Percentiles rank a stretch among this genome's conserved stretches.
Conservation (phyloP, 257 asterid genomes). For the Pogostemon cablin region DNA sequence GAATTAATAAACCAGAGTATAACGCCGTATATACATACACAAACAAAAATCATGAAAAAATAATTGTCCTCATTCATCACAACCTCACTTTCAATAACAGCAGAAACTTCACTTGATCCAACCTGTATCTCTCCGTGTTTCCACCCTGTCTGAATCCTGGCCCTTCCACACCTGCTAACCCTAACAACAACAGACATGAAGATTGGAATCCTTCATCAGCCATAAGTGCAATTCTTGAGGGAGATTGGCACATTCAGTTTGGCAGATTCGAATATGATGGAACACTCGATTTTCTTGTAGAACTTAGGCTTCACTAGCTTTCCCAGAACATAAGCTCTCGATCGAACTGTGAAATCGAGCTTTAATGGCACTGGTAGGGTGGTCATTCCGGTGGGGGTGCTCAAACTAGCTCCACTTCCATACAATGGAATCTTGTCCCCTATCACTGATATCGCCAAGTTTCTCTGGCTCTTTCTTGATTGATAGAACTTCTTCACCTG, state of each 20-base stretch:
- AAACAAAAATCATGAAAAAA: slow-evolving; percentile 28
- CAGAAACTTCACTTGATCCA: slow-evolving; percentile 20
- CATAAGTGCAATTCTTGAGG: slow-evolving; percentile 69
- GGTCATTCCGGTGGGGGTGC: slow-evolving; percentile 62
- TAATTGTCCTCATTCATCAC: slow-evolving; percentile 6
- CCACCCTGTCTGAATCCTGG: slow-evolving; percentile 22
- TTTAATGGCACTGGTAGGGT: slow-evolving; percentile 56
- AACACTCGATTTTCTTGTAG: slow-evolving; percentile 62
- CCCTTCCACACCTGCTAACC: background rate
- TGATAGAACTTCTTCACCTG: slow-evolving; percentile 81
- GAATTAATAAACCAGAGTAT: slow-evolving; percentile 12
- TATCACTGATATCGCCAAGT: slow-evolving; percentile 49
- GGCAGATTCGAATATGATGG: slow-evolving; percentile 51
- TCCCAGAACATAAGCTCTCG: slow-evolving; percentile 84
- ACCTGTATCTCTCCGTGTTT: slow-evolving; percentile 21
- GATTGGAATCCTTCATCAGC: slow-evolving; percentile 31
- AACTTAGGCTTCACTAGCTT: slow-evolving; percentile 82
- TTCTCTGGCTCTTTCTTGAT: slow-evolving; percentile 62
- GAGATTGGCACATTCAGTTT: slow-evolving; percentile 57
- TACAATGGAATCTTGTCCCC: slow-evolving; percentile 83
- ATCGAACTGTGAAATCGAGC: slow-evolving; percentile 60
- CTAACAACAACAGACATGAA: background rate
- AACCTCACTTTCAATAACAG: slow-evolving; percentile 13
- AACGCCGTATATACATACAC: background rate
- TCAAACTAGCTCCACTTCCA: slow-evolving; percentile 79